These are phyloP conservation scores for Haematococcus lacustris DNA, from an alignment of 139 green algal genomes.

Conservation along the genomic window DNA sequence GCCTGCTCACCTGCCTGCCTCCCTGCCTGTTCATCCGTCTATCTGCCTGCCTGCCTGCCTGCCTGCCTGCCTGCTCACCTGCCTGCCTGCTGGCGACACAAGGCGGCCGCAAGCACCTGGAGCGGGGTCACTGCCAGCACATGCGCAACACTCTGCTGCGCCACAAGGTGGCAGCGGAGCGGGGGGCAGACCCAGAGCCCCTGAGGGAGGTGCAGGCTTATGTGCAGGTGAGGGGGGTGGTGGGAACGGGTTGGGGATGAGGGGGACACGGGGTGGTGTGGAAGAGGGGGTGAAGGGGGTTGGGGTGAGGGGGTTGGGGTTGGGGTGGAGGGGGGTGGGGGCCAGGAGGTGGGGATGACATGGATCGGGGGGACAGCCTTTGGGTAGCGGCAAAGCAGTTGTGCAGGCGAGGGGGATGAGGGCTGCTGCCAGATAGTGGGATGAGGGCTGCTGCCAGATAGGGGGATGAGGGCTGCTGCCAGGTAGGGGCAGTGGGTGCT, in stretches of 20 bases:
- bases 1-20: no score
- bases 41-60: no score
- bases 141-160: conserved; percentile 53
- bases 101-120: conserved; percentile 49
- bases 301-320: not conserved
- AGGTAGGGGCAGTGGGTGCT: no score
- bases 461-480: not conserved
- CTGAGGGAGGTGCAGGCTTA: conserved; percentile 59
- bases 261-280: not conserved
- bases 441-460: not conserved
- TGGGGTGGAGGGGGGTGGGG: not conserved
- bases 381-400: not conserved
- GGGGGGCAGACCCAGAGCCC: conserved; percentile 50
- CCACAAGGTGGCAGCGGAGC: conserved; percentile 48
- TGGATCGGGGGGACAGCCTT: not conserved
- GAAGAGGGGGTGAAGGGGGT: not conserved
- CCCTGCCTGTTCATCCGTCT: no score
- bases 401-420: not conserved
- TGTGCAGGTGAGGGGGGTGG: conserved; percentile 14
- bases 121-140: conserved; percentile 49
- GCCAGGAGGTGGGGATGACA: not conserved
- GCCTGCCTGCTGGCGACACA: no score
- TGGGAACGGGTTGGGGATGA: not conserved
- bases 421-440: not conserved
- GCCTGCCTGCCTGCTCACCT: no score